Evolutionary conservation across 345 rosid species (phyloP).

Genomic region (Diplotaxis tenuifolia): DNA sequence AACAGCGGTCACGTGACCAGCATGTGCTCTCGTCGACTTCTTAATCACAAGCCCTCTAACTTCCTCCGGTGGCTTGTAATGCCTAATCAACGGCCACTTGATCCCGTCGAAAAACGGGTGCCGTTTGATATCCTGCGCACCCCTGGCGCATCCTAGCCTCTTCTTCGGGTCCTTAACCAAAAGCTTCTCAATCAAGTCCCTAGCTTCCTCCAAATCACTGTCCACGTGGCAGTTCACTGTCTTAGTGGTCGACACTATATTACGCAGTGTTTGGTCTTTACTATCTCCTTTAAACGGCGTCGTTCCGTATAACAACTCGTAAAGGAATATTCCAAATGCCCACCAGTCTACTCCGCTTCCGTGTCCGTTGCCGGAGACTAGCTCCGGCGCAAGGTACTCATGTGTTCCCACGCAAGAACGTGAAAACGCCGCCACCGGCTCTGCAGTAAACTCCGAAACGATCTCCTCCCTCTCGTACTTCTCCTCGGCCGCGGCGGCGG

Average conservation of each 20-base stretch:
- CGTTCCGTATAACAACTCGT: constrained; percentile 69
- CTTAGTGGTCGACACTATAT: constrained; percentile 46
- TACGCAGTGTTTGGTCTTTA: constrained; percentile 72
- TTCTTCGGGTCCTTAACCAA: constrained; percentile 68
- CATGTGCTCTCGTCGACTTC: constrained; percentile 40
- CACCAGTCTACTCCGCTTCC: constrained; percentile 97
- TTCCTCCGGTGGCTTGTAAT: constrained; percentile 71
- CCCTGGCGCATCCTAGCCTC: constrained; percentile 74
- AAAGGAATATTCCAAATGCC: constrained; percentile 77
- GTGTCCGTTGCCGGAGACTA: constrained; percentile 74
- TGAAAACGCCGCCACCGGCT: constrained; percentile 61
- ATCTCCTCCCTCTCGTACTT: constrained; percentile 23
- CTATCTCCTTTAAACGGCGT: constrained; percentile 81
- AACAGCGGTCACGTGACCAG: constrained; percentile 37
- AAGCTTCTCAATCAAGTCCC: constrained; percentile 68
- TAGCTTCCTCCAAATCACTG: constrained; percentile 46
- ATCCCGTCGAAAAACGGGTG: constrained; percentile 75
- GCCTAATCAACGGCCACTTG: constrained; percentile 78
- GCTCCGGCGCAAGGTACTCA: constrained; percentile 90
- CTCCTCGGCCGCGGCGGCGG: constrained; percentile 1
- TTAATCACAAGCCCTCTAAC: constrained; percentile 50
- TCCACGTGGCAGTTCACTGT: constrained; percentile 44
- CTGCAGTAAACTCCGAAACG: constrained; percentile 56
- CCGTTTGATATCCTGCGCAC: constrained; percentile 76
- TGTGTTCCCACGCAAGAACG: constrained; percentile 86